Conservation (phyloP, 2,329 filamentous ascomycete species). For the Beauveria scarabaeidicola region DNA sequence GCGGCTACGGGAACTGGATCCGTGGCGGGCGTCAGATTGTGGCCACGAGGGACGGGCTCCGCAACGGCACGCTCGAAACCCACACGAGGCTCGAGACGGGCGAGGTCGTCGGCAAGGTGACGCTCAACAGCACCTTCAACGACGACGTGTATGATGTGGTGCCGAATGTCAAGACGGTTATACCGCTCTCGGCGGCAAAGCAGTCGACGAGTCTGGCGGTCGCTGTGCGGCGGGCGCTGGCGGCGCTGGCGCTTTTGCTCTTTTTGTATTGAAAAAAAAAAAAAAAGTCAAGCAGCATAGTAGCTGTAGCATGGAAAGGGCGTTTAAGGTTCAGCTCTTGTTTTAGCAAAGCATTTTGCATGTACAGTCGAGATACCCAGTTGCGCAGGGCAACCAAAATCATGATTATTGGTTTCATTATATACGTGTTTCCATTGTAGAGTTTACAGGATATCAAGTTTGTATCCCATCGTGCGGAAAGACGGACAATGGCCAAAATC, state of each 20-base stretch:
- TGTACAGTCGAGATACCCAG: background rate
- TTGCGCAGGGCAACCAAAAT: background rate
- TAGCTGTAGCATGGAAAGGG: background rate
- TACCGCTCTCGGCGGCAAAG: background rate
- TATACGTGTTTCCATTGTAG: too few relatives aligned
- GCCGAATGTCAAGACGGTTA: slow-evolving; percentile 20
- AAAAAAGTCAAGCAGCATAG: too few relatives aligned
- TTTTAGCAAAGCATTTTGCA: background rate
- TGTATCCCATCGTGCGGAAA: too few relatives aligned
- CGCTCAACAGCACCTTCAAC: slow-evolving; percentile 48
- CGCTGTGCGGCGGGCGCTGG: background rate
- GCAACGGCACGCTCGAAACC: slow-evolving; percentile 36
- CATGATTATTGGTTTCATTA: background rate
- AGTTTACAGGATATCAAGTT: too few relatives aligned
- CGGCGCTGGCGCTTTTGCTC: background rate
- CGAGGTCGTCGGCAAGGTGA: slow-evolving; percentile 36
- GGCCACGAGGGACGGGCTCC: slow-evolving; percentile 27
- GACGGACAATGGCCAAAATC: too few relatives aligned
- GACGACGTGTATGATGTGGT: slow-evolving; percentile 38
- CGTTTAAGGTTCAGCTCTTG: background rate
- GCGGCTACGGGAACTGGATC: slow-evolving; percentile 52
- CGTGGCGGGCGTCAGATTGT: slow-evolving; percentile 38
- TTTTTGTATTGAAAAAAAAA: background rate
- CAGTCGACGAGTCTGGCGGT: background rate
- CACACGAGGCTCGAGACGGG: slow-evolving; percentile 51